These are phyloP conservation scores for Cyberlindnera euphorbiiphila DNA, from an alignment of 805 yeast species.

Conservation along the genomic window DNA sequence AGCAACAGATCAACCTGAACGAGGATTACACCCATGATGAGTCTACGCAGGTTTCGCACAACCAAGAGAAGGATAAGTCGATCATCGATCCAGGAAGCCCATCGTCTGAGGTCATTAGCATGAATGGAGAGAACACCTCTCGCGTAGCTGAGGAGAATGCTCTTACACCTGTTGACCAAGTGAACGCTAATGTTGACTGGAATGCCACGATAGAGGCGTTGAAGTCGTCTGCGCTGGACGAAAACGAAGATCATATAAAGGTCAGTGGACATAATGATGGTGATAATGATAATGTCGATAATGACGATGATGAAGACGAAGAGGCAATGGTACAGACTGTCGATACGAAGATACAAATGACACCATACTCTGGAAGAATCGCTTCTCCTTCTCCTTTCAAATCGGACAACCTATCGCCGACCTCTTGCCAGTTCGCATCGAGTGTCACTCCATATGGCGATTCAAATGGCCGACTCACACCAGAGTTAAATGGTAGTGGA, in stretches of 20 bases:
- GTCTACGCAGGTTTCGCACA: neutral
- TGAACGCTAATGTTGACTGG: slow-evolving; percentile 21
- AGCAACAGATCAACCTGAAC: slow-evolving; percentile 1
- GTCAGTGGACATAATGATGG: too few relatives aligned
- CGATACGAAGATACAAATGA: slow-evolving; percentile 6
- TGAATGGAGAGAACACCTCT: neutral
- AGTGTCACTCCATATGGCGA: slow-evolving; percentile 2
- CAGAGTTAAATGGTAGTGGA: neutral
- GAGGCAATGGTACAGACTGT: neutral
- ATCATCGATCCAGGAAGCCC: slow-evolving; percentile 2
- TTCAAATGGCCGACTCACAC: neutral
- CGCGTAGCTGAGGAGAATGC: neutral
- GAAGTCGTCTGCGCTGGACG: slow-evolving; percentile 6
- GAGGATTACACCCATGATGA: slow-evolving; percentile 1
- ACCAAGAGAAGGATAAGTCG: neutral
- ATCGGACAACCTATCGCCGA: slow-evolving; percentile 7
- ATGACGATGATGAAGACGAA: slow-evolving; percentile 1
- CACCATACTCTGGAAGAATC: slow-evolving; percentile 21
- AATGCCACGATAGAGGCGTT: slow-evolving; percentile 23
- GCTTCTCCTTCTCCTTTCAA: slow-evolving; percentile 12
- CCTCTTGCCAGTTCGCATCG: slow-evolving; percentile 1
- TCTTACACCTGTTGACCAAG: neutral
- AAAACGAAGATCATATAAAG: neutral
- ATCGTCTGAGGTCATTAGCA: neutral
- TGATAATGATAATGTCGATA: too few relatives aligned